Percentiles rank a stretch among this genome's conserved stretches.
Evolutionary conservation across 805 yeast species (phyloP).

Genomic region (Blastobotrys terrestris): DNA sequence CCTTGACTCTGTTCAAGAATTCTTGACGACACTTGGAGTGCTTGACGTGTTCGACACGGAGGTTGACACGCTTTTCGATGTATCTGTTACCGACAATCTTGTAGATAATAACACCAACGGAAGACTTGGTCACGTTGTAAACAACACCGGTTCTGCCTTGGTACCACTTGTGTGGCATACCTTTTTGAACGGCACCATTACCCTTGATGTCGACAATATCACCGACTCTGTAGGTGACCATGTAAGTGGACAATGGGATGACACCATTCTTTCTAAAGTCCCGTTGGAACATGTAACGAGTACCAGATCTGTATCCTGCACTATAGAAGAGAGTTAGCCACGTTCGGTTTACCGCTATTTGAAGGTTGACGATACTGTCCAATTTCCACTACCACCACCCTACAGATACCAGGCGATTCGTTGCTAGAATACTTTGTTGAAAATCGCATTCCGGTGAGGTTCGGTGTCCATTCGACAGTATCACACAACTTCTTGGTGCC

Average conservation of each 20-base stretch:
- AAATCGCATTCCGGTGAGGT: too few species aligned
- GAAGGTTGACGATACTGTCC: too few species aligned
- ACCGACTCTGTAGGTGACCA: slow-evolving; percentile 97
- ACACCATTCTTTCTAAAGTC: slow-evolving; percentile 98
- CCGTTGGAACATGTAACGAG: slow-evolving; percentile 99
- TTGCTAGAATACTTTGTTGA: too few species aligned
- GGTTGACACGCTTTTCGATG: slow-evolving; percentile 97
- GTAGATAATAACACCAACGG: slow-evolving; percentile 98
- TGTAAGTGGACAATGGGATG: slow-evolving; percentile 90
- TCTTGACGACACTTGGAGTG: slow-evolving; percentile 99
- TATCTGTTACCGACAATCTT: slow-evolving; percentile 99
- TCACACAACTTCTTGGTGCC: too few species aligned
- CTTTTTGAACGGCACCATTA: slow-evolving; percentile 98
- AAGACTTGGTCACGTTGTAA: slow-evolving; percentile 96
- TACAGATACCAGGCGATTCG: too few species aligned
- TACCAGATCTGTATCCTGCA: slow-evolving; percentile 97
- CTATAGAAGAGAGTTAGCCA: too few species aligned
- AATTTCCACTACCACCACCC: too few species aligned
- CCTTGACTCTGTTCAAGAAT: slow-evolving; percentile 97
- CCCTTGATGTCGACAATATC: slow-evolving; percentile 99
- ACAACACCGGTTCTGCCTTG: slow-evolving; percentile 99
- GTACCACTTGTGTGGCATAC: slow-evolving; percentile 99
- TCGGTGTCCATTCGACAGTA: too few species aligned
- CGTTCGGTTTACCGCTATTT: too few species aligned
- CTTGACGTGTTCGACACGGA: slow-evolving; percentile 98